Evolutionary conservation across 768 basidiomycete genomes (phyloP).

Genomic region (Tricholoma saponaceum): DNA sequence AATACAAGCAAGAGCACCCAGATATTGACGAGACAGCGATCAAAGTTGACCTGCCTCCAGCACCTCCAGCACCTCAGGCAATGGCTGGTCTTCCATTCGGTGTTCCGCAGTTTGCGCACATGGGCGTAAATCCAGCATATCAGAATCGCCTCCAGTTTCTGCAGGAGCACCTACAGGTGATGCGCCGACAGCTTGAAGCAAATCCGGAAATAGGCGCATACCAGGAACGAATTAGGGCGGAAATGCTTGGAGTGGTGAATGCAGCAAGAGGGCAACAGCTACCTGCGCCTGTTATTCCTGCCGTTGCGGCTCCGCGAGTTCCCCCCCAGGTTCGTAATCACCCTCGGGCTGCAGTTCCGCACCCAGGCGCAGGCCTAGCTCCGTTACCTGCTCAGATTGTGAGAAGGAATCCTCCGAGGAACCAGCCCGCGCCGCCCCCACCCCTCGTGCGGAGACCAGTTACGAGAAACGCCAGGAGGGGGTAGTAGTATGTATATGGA

Average conservation of each 20-base stretch:
- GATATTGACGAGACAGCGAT: conserved; percentile 57
- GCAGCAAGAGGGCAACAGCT: neutral
- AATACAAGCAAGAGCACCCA: conserved; percentile 53
- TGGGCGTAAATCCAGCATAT: neutral
- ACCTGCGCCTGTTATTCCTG: neutral
- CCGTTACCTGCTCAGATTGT: neutral
- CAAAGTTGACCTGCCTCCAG: conserved; percentile 56
- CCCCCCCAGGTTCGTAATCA: neutral
- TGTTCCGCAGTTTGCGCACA: neutral
- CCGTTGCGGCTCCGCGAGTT: neutral
- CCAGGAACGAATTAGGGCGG: neutral
- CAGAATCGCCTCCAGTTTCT: neutral
- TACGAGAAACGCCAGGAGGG: neutral
- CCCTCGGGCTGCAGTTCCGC: neutral
- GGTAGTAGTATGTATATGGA: neutral
- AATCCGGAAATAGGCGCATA: neutral
- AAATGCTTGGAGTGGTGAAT: too few relatives aligned
- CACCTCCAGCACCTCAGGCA: conserved; percentile 20
- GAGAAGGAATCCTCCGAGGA: neutral
- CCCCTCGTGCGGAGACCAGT: neutral
- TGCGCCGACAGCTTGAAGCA: neutral
- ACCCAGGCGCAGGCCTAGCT: neutral
- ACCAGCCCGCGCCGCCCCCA: neutral
- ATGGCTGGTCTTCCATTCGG: neutral
- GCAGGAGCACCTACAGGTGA: neutral